Base-by-base conservation (phyloP, 2,329 filamentous ascomycete species). In the Fusarium torreyae region DNA sequence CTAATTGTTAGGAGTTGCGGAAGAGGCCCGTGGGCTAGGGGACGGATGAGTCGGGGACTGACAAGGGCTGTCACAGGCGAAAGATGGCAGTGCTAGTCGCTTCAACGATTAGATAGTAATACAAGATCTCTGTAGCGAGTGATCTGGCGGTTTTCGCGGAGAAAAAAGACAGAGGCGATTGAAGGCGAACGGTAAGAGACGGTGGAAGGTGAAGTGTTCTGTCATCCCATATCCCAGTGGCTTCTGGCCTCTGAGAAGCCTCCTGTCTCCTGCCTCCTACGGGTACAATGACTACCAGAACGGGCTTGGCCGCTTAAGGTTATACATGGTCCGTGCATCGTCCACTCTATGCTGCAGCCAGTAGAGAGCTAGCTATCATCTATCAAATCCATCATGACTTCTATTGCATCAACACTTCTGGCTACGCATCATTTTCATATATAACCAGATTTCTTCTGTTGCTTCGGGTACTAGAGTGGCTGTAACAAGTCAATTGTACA, bases 301-400 rank as follows among this genome's bases (percentile, higher is more conserved):
- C 45, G 43, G 64, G 68, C 62, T 62, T 68, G 60, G 63, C 48
- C 54, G 42, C 33, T 28, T 28, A 38, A 43, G 20, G 65, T 36
- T 45, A 24, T 14, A 39, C 9, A 9, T 66, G 73, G 70, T 48
- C 73, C 71, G 73, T 74, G 73, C 73, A 40, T 57, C 11, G 15
- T 51, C 50, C 67, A 68, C 63, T 71, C 40, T 56, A 45, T 13
- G 46, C 26, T 60, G 44, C 52, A 65, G 55, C 68, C 66, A 70
- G 56, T 71, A 65, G 54, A 68, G 61, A 70, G 65, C 68, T 71
- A 59, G 39, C 45, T 58, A 18, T 39, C 46, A 26, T 54, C 44
- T 53, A 66, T 66, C 59, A 50, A 60, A 61, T 70, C 60, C 63
- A 72, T 74, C 72, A 74, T 74, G 72, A 75, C 72, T 74, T 74